These are phyloP conservation scores for Tolypocladium ovalisporum DNA, from an alignment of 2,329 filamentous ascomycete species.

Conservation along the genomic window DNA sequence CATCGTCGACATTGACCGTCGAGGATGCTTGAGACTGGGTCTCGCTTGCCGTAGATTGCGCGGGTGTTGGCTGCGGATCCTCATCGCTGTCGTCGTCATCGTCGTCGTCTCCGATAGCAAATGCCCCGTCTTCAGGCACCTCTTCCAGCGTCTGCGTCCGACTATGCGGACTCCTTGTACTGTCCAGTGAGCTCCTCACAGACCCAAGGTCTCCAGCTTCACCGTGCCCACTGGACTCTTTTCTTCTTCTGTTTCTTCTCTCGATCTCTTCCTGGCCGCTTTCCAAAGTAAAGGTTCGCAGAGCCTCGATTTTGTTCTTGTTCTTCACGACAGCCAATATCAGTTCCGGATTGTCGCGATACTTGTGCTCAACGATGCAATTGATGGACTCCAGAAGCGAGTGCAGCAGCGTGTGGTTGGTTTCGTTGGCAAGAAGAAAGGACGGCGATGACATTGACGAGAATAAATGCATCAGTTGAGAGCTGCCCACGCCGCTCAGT, in stretches of 20 bases:
- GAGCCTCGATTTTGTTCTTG: conserved; percentile 70
- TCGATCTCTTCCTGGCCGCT: conserved; percentile 88
- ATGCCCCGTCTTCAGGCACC: conserved; percentile 57
- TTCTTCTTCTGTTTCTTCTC: conserved; percentile 57
- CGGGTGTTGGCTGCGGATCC: conserved; percentile 44
- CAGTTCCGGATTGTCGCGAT: conserved; percentile 68
- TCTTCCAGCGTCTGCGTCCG: conserved; percentile 18
- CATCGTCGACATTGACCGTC: conserved; percentile 58
- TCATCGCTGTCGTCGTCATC: conserved; percentile 49
- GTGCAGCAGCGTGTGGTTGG: conserved; percentile 70
- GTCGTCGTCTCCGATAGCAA: conserved; percentile 82
- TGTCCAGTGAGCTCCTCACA: conserved; percentile 55
- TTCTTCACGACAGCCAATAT: conserved; percentile 71
- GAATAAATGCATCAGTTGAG: conserved; percentile 79
- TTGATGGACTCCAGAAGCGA: conserved; percentile 85
- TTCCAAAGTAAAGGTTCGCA: conserved; percentile 82
- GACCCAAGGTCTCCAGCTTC: conserved; percentile 39
- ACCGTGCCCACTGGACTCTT: conserved; percentile 46
- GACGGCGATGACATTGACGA: conserved; percentile 87
- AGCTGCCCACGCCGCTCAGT: conserved; percentile 62
- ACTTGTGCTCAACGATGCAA: conserved; percentile 81
- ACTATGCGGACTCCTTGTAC: conserved; percentile 47
- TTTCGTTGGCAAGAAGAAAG: conserved; percentile 86
- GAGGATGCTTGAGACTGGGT: conserved; percentile 57
- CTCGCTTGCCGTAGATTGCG: conserved; percentile 53